Conservation (phyloP, 495 filamentous ascomycete species). For the Trichocladium antarcticum region DNA sequence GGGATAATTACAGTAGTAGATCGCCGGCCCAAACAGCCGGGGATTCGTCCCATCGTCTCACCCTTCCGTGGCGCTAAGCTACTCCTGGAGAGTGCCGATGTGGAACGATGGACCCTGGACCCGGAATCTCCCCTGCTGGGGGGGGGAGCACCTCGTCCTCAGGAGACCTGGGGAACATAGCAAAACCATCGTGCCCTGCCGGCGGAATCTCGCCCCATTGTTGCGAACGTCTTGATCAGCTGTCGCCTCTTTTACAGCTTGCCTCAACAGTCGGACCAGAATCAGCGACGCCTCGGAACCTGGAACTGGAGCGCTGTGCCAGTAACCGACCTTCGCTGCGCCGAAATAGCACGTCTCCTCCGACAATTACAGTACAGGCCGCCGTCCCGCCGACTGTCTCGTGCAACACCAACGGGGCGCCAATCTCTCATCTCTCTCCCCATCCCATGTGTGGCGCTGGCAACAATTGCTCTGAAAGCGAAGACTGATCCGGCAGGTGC, state of each 20-base stretch:
- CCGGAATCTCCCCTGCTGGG: neutral
- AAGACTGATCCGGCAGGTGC: neutral
- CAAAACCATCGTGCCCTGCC: neutral
- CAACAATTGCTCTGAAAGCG: no score
- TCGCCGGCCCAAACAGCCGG: constrained; percentile 7
- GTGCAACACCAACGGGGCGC: neutral
- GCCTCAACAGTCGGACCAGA: neutral
- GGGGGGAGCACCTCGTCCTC: neutral
- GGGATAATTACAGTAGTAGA: neutral
- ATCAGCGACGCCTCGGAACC: neutral
- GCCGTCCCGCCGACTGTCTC: neutral
- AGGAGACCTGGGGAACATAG: neutral
- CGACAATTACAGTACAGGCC: neutral
- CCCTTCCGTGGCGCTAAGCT: constrained; percentile 9
- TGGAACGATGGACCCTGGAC: constrained; percentile 3
- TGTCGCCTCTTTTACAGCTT: neutral
- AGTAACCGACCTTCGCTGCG: neutral
- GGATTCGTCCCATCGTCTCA: constrained; percentile 6
- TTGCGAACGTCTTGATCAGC: no score
- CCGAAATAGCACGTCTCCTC: neutral
- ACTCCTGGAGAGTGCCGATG: constrained; percentile 2
- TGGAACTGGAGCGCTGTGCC: neutral
- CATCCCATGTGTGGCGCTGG: neutral
- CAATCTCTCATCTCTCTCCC: neutral
- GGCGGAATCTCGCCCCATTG: no score